Base-by-base conservation (phyloP, 2,329 filamentous ascomycete species). In the Microcyclospora pomicola region DNA sequence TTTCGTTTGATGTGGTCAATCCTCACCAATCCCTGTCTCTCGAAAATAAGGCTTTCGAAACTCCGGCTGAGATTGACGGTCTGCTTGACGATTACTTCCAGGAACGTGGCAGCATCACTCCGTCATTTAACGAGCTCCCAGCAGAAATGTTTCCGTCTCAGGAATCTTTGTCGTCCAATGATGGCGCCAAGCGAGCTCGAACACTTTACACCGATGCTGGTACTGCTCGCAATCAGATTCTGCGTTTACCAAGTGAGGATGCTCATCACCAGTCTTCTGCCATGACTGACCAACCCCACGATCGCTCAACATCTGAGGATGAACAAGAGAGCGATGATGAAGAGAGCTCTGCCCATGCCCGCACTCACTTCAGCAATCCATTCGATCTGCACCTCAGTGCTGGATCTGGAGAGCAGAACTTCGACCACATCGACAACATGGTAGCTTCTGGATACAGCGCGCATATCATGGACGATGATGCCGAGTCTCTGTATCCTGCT, bases 1-100 rank as follows among this genome's bases (percentile, higher is more conserved):
- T 54, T 13, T 56, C 53, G 2, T 58, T 58, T 39, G 54, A 58
- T 37, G 42, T 58, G 9, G 48, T 58, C 10, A 58, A 58, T 35
- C 55, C 55, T 14, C 55, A 56, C 47, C 49, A 47, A 31, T 58
- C 55, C 9, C 44, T 58, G n/a, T 35, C 53, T 15, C 40, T 55
- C 11, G 51, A 45, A 14, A 39, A 41, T 7, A 43, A 45, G 27
- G 39, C 48, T 15, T 38, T 57, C 31, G 55, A 58, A 34, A 55
- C 54, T 3, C 53, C 55, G 3, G 55, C 46, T 34, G 55, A 58
- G 30, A 49, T 55, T 30, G 55, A 58, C 47, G 49, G 49, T 9
- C 45, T 56, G 11, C 37, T 55, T 11, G 52, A 56, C 47, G 48
- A 54, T 41, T 58, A 56, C 33, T 56, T 55, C 33, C 34, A 48